Evolutionary conservation across 192 early-diverging fungal species (phyloP), one percentile per base, ranked within the genome.

Genomic region (Umbelopsis ramanniana): DNA sequence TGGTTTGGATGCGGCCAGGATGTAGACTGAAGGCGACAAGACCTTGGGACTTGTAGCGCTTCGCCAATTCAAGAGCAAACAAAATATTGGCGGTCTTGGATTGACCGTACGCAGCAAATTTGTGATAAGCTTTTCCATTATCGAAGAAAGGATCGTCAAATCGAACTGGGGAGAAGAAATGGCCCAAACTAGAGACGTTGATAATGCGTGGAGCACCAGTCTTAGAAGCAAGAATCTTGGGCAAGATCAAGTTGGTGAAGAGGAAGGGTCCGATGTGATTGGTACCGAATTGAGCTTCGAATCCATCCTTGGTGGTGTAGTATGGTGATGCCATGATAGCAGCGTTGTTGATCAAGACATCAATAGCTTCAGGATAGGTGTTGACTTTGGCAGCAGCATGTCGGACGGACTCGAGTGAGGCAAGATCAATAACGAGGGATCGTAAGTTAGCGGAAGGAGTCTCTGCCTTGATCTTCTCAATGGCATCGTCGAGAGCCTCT

Each of bases 201-300:
- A 54, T 22, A 54, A 54, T 54, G 26, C 53, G 53, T 26, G 53
- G 53, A 12, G 53, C 22, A 6, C 53, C 40, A 4, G 40, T 43
- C 40, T 2, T 54, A 7, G 53, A 54, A 26, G 45, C 75, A 71
- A 68, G 74, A 76, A 54, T 11, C 2, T 26, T 22, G 9, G 53
- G 23, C 23, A 54, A 24, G 53, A 54, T 54, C 23, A 26, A 8
- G 53, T 33, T 72, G n/a, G 78, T 84, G 53, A 87, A 74, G 0
- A 68, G 75, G 73, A 80, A 82, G 37, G 82, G 84, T 47, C 82
- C 90, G 33, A 93, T 69, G 47, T 91, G 88, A 81, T 93, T 93
- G 26, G 85, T 88, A 14, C 81, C 83, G 47, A 90, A 88, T 72
- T 91, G 90, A 63, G 76, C 38, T 79, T 91, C 91, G 21, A 91